Conservation (phyloP, 345 rosid genomes). For the Lagerstroemia speciosa region DNA sequence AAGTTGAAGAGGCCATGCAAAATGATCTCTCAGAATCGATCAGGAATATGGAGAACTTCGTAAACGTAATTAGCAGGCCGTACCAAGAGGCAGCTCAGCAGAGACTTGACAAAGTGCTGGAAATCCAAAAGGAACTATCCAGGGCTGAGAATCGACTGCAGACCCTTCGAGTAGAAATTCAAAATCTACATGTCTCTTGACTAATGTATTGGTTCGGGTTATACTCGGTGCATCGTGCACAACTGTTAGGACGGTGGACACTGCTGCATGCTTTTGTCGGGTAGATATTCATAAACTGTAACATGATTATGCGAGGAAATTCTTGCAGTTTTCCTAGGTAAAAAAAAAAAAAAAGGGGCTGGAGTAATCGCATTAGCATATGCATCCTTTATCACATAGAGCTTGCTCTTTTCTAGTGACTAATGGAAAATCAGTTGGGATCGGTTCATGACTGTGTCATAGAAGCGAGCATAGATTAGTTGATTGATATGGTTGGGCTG, state of each 20-base stretch:
- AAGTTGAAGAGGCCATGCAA: constrained; percentile 85
- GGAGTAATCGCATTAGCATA: no score
- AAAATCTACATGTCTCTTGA: constrained; percentile 63
- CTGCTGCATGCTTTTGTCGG: no score
- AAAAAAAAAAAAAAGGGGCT: no score
- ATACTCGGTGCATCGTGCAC: not conserved
- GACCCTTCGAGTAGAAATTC: constrained; percentile 56
- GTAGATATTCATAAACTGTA: no score
- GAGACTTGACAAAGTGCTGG: constrained; percentile 45
- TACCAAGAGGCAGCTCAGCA: constrained; percentile 65
- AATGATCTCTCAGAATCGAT: constrained; percentile 58
- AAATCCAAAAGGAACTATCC: constrained; percentile 46
- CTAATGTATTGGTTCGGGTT: not conserved
- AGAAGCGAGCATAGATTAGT: no score
- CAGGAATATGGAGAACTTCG: constrained; percentile 42
- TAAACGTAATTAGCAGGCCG: constrained; percentile 53
- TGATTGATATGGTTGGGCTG: no score
- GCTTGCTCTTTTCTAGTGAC: no score
- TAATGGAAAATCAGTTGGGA: no score
- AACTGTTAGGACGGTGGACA: not conserved
- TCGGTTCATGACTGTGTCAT: no score
- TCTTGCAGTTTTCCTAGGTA: no score
- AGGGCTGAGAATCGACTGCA: constrained; percentile 34
- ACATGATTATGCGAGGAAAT: no score
- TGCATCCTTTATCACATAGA: no score